Evolutionary conservation across 306 rosid genomes (phyloP), one percentile per base, ranked within the genome.

Genomic region (Sindora glabra): DNA sequence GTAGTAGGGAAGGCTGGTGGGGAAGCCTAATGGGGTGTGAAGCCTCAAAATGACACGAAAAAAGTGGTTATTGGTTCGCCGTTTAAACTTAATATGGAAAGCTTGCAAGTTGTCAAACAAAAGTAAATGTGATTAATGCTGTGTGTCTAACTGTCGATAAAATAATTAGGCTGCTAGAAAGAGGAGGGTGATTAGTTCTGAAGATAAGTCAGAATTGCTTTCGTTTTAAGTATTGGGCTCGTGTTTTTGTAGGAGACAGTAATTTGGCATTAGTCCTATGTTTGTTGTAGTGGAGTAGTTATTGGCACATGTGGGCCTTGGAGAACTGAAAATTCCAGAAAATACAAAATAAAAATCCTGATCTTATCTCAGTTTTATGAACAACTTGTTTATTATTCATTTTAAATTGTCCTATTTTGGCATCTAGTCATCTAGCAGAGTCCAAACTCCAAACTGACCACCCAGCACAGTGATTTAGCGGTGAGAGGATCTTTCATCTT

Each of bases 301-400:
- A 59, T 48, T 56, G 64, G 44, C 74, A n/a, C n/a, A 71, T 67
- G 69, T 67, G 69, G 60, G 51, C 27, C n/a, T n/a, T n/a, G n/a
- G n/a, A n/a, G n/a, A n/a, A n/a, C n/a, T n/a, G n/a, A n/a, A n/a
- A n/a, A n/a, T n/a, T n/a, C n/a, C n/a, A n/a, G n/a, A n/a, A n/a
- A n/a, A n/a, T n/a, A n/a, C n/a, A n/a, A n/a, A n/a, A n/a, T n/a
- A n/a, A n/a, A n/a, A n/a, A n/a, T n/a, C n/a, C n/a, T n/a, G n/a
- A n/a, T n/a, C n/a, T n/a, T n/a, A n/a, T n/a, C n/a, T n/a, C n/a
- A n/a, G n/a, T n/a, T n/a, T n/a, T n/a, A n/a, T n/a, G n/a, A n/a
- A n/a, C n/a, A n/a, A n/a, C n/a, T n/a, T n/a, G n/a, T n/a, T n/a
- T n/a, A n/a, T n/a, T n/a, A n/a, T n/a, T n/a, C n/a, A n/a, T n/a